Base-by-base conservation (phyloP, 768 basidiomycete genomes). In the Trametes sanguinea region DNA sequence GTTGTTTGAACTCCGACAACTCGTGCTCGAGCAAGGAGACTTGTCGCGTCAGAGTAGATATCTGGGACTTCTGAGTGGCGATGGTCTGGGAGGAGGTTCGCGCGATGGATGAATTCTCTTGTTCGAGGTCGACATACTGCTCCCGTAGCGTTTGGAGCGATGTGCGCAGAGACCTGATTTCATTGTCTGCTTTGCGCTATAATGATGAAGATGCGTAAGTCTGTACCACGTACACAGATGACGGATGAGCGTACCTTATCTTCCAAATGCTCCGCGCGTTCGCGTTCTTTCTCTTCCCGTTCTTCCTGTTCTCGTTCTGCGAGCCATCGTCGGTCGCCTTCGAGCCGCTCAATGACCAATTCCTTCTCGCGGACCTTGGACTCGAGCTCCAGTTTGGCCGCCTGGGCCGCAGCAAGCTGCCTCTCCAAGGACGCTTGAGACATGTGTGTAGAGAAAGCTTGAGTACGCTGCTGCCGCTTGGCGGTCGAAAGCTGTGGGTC, bases 251-350 rank as follows among this genome's bases (percentile, higher is more conserved):
- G 44, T 52, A 90, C 91, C 81, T 86, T 89, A 63, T 87, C 85
- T 60, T 83, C 80, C 4, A 80, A 79, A 54, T 76, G 74, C 40
- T 80, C 80, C 3, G 69, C 72, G 14, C 81, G 76, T 57, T 89
- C 84, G 9, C 71, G 72, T 59, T 90, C 86, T 72, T 84, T 88
- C 72, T 87, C 88, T 60, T 86, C 84, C 27, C 83, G 76, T 62
- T 91, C 89, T 40, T 86, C 83, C 51, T 81, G 77, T 71, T 92
- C 90, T 3, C 86, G 73, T 63, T 91, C 88, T 0, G 86, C 76
- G 52, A 91, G 79, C 77, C 80, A 90, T 16, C 88, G 76, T 40
- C 90, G 76, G 68, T 93, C 91, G 16, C 82, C 76, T 67, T 92
- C 88, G 9, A 94, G 77, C 46, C 84, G 76, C 45, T 89, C 88